These are phyloP conservation scores for Trichoderma koningii DNA, from an alignment of 2,329 filamentous ascomycete species.

Conservation along the genomic window DNA sequence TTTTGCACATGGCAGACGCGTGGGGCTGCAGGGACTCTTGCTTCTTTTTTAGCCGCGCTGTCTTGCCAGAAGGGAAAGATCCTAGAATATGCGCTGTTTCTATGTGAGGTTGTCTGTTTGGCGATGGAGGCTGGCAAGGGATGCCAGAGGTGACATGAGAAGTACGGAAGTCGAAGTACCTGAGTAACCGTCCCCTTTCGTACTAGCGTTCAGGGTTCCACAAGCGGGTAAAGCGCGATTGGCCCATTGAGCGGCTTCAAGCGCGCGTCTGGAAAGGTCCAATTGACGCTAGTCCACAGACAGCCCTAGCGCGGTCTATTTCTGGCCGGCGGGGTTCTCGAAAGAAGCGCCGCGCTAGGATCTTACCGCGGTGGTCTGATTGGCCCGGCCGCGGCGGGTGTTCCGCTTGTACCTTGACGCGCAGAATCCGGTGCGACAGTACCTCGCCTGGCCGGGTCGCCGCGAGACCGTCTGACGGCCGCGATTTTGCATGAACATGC, in stretches of 20 bases:
- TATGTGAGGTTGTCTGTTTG: neutral
- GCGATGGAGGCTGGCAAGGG: neutral
- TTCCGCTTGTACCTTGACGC: neutral
- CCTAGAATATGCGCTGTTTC: neutral
- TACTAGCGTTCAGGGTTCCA: neutral
- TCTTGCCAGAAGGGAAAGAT: neutral
- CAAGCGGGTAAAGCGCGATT: constrained; percentile 15
- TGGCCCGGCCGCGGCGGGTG: constrained; percentile 19
- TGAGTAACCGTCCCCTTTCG: neutral
- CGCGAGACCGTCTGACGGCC: constrained; percentile 11
- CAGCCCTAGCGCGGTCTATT: neutral
- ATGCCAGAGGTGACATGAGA: too few relatives aligned
- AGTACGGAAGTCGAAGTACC: neutral
- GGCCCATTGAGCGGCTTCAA: constrained; percentile 10
- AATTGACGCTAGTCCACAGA: neutral
- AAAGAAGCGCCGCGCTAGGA: constrained; percentile 25
- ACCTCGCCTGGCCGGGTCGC: constrained; percentile 7
- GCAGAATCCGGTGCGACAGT: neutral
- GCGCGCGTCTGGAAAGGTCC: constrained; percentile 29
- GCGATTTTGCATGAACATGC: constrained; percentile 1
- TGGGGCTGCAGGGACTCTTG: constrained; percentile 15
- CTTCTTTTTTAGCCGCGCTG: constrained; percentile 16
- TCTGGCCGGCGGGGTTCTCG: neutral
- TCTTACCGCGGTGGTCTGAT: constrained; percentile 28
- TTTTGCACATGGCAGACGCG: constrained; percentile 20